These are phyloP conservation scores for Lithohypha guttulata DNA, from an alignment of 2,329 filamentous ascomycete genomes.

Conservation along the genomic window DNA sequence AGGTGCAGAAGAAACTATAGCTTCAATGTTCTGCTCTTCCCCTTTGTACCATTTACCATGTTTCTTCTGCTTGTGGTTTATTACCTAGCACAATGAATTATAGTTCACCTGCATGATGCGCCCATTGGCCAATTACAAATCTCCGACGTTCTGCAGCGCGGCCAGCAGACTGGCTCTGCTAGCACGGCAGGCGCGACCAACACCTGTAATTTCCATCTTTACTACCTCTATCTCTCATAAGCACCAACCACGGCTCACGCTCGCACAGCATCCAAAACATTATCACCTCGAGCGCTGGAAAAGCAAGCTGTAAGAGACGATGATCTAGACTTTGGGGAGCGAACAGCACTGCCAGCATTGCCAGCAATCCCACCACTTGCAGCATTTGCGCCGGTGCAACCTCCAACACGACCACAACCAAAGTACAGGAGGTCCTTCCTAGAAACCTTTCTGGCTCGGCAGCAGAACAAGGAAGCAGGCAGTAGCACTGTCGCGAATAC, in stretches of 20 bases:
- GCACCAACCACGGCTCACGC: constrained; percentile 17
- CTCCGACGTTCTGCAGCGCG: too few species aligned
- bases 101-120: too few species aligned
- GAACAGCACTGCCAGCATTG: not conserved
- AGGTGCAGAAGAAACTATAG: too few species aligned
- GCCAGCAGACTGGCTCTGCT: constrained; percentile 5
- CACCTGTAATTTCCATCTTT: constrained; percentile 10
- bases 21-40: too few species aligned
- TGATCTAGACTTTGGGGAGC: not conserved
- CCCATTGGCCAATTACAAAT: too few species aligned
- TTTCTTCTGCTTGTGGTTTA: too few species aligned
- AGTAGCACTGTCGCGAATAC: constrained; percentile 26
- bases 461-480: constrained; percentile 9
- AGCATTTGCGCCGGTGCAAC: not conserved
- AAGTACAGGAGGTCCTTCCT: constrained; percentile 19
- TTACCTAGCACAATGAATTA: too few species aligned
- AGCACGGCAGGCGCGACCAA: constrained; percentile 2
- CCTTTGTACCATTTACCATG: too few species aligned
- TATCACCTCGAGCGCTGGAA: constrained; percentile 33
- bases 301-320: constrained; percentile 22
- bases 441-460: constrained; percentile 18
- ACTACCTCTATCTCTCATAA: constrained; percentile 6
- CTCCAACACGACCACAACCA: constrained; percentile 2
- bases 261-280: constrained; percentile 9
- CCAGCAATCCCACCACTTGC: not conserved